Evolutionary conservation across 139 green algal genomes (phyloP).

Genomic region (Pleodorina starrii): DNA sequence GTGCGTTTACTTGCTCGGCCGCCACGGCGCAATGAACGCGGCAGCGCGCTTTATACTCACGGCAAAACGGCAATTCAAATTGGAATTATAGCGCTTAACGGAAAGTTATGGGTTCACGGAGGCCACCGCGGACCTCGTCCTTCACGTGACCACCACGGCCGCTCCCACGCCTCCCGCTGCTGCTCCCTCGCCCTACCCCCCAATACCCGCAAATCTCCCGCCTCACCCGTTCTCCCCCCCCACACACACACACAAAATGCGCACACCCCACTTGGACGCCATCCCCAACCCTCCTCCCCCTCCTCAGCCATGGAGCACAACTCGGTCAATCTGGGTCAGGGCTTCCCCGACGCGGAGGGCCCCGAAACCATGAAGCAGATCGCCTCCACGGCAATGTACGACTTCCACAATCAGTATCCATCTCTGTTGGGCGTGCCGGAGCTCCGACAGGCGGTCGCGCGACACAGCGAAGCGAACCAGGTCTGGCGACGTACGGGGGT

Average conservation of each 20-base stretch:
- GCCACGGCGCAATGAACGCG: background rate
- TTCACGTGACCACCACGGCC: no score
- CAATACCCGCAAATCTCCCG: no score
- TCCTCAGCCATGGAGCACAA: slow-evolving; percentile 60
- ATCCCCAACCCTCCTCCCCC: background rate
- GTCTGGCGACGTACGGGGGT: background rate
- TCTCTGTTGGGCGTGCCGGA: slow-evolving; percentile 70
- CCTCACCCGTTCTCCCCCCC: no score
- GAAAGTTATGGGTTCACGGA: no score
- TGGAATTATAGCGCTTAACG: no score
- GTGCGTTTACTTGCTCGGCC: background rate
- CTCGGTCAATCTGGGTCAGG: slow-evolving; percentile 80
- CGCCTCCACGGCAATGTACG: slow-evolving; percentile 49
- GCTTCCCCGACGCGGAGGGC: slow-evolving; percentile 86
- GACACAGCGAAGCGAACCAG: slow-evolving; percentile 66
- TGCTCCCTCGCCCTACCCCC: no score
- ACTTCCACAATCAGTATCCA: slow-evolving; percentile 71
- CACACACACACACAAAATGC: no score
- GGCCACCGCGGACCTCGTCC: no score
- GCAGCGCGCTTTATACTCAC: no score
- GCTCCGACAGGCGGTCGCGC: slow-evolving; percentile 81
- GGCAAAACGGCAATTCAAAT: no score
- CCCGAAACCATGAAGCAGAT: slow-evolving; percentile 80
- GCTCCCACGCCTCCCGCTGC: no score
- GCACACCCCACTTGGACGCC: background rate